A percentile compares a stretch with the other conserved stretches of the same genome.
Conservation (phyloP, 176 grass and related monocot genomes). For the Bonia amplexicaulis region DNA sequence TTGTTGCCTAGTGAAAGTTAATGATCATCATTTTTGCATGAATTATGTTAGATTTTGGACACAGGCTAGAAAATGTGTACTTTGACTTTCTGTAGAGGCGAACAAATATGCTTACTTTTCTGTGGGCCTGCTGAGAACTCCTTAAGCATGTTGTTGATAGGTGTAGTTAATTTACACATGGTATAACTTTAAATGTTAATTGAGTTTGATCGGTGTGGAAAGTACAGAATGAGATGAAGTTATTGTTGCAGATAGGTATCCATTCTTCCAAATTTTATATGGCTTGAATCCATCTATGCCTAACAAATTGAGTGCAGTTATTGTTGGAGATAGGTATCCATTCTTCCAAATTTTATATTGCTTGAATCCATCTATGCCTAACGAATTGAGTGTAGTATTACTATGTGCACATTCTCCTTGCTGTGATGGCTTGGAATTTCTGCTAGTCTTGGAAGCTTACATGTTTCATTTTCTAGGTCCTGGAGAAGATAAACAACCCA, state of each 20-base stretch:
- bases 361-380: not conserved
- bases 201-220: not conserved
- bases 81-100: not conserved
- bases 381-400: not conserved
- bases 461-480: constrained; percentile 47
- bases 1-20: not conserved
- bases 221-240: not conserved
- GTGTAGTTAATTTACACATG: not conserved
- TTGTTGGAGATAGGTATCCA: not conserved
- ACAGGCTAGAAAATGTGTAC: not conserved
- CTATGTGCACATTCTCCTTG: not conserved
- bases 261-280: not conserved
- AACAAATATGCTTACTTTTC: not conserved
- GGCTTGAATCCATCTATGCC: not conserved
- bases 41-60: not conserved
- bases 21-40: not conserved
- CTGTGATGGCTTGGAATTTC: not conserved
- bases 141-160: not conserved
- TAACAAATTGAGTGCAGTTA: not conserved
- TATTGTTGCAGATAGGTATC: not conserved
- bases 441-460: not conserved
- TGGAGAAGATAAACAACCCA: constrained; percentile 90
- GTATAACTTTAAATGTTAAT: not conserved
- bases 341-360: not conserved
- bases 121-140: not conserved